phyloP scores from a whole-genome alignment of 805 yeast species.

The Candida ipomoeae region DNA sequence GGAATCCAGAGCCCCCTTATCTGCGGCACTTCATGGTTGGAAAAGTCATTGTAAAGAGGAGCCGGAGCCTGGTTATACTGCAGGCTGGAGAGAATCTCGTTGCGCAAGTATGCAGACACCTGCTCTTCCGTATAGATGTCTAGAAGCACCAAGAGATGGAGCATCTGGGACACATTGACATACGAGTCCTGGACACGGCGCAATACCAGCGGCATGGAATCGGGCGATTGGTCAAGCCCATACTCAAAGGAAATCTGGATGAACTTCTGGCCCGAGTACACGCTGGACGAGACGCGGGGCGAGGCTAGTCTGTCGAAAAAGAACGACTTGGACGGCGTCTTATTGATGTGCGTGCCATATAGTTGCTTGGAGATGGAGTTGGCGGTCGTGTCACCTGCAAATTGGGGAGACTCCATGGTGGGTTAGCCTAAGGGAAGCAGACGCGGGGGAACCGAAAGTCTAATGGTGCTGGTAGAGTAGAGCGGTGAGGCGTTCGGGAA shows the following conservation, averaged over 20 bases:
- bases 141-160: conserved; percentile 30
- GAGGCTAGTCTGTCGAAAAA: conserved; percentile 1
- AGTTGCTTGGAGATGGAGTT: conserved; percentile 34
- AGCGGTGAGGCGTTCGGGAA: background rate
- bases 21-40: conserved; percentile 23
- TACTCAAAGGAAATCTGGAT: conserved; percentile 29
- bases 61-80: conserved; percentile 23
- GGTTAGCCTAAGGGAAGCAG: background rate
- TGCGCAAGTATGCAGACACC: conserved; percentile 27
- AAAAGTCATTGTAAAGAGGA: conserved; percentile 25
- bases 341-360: conserved; percentile 31
- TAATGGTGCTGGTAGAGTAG: background rate
- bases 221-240: background rate
- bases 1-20: conserved; percentile 41
- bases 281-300: conserved; percentile 18
- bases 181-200: conserved; percentile 42
- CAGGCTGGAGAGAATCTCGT: conserved; percentile 31
- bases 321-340: conserved; percentile 11
- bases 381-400: conserved; percentile 40
- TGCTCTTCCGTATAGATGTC: conserved; percentile 24
- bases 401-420: conserved; percentile 40
- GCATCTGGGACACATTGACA: conserved; percentile 36
- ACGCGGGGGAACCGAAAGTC: conserved; percentile 3
- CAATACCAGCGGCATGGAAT: conserved; percentile 20
- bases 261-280: conserved; percentile 34